Conservation (phyloP, 371 early-diverging fungal genomes). For the Scutellospora calospora region DNA sequence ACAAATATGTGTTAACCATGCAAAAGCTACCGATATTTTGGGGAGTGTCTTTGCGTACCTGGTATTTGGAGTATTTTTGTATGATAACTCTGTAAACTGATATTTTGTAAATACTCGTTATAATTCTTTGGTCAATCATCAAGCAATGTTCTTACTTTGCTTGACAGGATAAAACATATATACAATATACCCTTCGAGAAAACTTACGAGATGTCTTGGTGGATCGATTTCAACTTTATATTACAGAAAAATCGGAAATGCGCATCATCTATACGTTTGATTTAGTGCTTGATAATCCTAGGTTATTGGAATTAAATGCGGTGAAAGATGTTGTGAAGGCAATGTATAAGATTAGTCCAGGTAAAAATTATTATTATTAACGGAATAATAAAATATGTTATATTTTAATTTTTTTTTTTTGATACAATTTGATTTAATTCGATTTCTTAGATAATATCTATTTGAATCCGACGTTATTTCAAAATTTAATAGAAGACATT, state of each 20-base stretch:
- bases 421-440: neutral
- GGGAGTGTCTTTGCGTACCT: conserved; percentile 45
- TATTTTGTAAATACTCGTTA: neutral
- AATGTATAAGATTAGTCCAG: conserved; percentile 38
- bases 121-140: neutral
- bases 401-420: neutral
- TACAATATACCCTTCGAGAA: conserved; percentile 19
- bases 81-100: no score
- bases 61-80: conserved; percentile 6
- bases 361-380: neutral
- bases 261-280: conserved; percentile 29
- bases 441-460: conserved; percentile 33
- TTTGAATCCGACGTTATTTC: conserved; percentile 40
- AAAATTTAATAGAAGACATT: conserved; percentile 22
- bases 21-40: conserved; percentile 37
- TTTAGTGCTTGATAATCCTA: conserved; percentile 27
- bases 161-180: conserved; percentile 42
- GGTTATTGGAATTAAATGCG: conserved; percentile 9
- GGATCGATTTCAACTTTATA: conserved; percentile 2
- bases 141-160: neutral
- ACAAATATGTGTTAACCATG: conserved; percentile 33
- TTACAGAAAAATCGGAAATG: conserved; percentile 32
- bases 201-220: conserved; percentile 22
- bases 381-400: neutral
- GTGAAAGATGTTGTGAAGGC: conserved; percentile 11